Evolutionary conservation across 148 eudicot genomes (phyloP), one percentile per base, ranked within the genome.

Genomic region (Chenopodium formosanum): DNA sequence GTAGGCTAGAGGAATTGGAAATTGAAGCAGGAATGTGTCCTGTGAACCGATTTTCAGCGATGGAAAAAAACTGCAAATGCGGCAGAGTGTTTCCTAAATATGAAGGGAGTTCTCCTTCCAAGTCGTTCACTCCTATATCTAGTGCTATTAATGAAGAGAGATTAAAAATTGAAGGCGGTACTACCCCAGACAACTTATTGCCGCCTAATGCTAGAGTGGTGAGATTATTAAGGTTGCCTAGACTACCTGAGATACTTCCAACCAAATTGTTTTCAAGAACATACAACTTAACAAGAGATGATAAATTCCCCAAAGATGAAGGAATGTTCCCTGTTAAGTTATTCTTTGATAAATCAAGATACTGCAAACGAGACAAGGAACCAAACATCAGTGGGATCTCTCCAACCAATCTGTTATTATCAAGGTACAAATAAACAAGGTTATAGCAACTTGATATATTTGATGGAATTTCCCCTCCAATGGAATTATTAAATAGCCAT

Each of bases 101-200:
- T 19, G 74, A 16, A 60, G 82, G 81, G 47, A 85, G 82, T 12
- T 25, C 14, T 10, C 87, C 87, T 53, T 75, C 72, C 44, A 85
- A 19, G 13, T 58, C 32, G 60, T 79, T 85, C 1, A 1, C 5
- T 2, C 22, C 60, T 34, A 85, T 8, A n/a, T 7, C 25, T 7
- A 85, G 66, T 13, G 0, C 2, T 17, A 1, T 10, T 9, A 85
- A 40, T 7, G 34, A 66, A 34, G 85, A 62, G 16, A 75, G 67
- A 20, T 85, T 82, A 37, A 13, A 82, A 6, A 85, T 71, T 22
- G 85, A 79, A 29, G 83, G 20, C 0, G 87, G 87, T 37, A 85
- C 63, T 4, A 29, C 7, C 16, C 87, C 87, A 3, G 67, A 70
- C 37, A 85, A 25, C 9, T 13, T 47, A 66, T 79, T 84, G 7